Base-by-base conservation (phyloP, 2,329 filamentous ascomycete species). In the Fusarium coicis region DNA sequence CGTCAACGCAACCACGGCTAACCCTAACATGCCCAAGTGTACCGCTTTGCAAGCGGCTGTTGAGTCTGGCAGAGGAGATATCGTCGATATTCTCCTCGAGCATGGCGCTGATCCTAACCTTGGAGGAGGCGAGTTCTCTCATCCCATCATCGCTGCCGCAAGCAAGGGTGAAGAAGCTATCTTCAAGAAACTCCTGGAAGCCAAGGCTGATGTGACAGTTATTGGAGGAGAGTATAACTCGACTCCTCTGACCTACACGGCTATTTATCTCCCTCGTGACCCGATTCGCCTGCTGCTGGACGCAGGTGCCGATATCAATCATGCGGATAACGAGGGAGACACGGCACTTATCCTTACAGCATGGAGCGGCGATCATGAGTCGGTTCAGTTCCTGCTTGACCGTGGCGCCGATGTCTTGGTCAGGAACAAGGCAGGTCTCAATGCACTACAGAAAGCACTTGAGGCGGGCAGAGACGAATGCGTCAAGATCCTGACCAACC, bases 41-140 rank as follows among this genome's bases (percentile, higher is more conserved):
- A 85, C 82, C 9, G 83, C 83, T 2, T 73, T 85, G 1, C 84
- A 85, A 58, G 83, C 77, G 1, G 84, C 84, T 0, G 80, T 80
- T 42, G 81, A 83, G 47, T 77, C 77, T 2, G 78, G 82, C 7
- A 75, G 79, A 37, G 64, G 56, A 0, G 80, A 83, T 7, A 81
- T 84, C 15, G 83, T 84, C 18, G 68, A 75, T 2, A 70, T 84
- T 5, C 69, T 85, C 7, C 79, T 85, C 14, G 77, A 83, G 21
- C 76, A 81, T 30, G 63, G 66, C 14, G 83, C 82, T 15, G 74
- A 84, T 62, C 82, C 83, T 1, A 79, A 84, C 60, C 70, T 80
- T 2, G 83, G 83, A 10, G 78, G 78, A 9, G 82, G 83, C 18
- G 76, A 80, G 0, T 57, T 73, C 36, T 72, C 79, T 2, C 78